Conservation (phyloP, 352 stramenopile genomes). For the Phytophthora ohioensis region DNA sequence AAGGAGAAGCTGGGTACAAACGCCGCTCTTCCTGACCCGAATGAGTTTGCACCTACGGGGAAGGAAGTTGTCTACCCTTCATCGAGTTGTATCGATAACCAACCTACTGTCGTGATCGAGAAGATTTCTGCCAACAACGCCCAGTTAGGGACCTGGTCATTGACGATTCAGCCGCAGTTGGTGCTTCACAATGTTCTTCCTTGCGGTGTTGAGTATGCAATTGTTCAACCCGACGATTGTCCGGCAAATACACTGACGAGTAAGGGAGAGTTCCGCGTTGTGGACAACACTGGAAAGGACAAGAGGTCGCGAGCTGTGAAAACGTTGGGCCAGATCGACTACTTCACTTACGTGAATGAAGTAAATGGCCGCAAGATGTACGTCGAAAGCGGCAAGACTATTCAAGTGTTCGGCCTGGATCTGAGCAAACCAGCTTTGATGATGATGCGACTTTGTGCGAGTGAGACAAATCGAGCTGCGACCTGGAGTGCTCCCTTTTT, state of each 20-base stretch:
- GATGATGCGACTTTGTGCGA: slow-evolving; percentile 78
- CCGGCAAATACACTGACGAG: slow-evolving; percentile 61
- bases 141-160: slow-evolving; percentile 68
- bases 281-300: slow-evolving; percentile 40
- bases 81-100: slow-evolving; percentile 79
- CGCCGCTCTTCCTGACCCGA: slow-evolving; percentile 56
- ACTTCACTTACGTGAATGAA: slow-evolving; percentile 80
- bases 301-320: slow-evolving; percentile 61
- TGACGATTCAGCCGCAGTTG: slow-evolving; percentile 86
- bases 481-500: slow-evolving; percentile 74
- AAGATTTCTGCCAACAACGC: slow-evolving; percentile 73
- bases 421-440: slow-evolving; percentile 76
- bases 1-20: slow-evolving; percentile 78
- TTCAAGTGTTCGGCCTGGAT: slow-evolving; percentile 85
- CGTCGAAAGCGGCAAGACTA: slow-evolving; percentile 80
- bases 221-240: slow-evolving; percentile 84
- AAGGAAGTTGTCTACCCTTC: slow-evolving; percentile 79
- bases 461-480: slow-evolving; percentile 50
- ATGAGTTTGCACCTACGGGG: slow-evolving; percentile 53
- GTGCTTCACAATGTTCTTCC: slow-evolving; percentile 86
- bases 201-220: slow-evolving; percentile 84
- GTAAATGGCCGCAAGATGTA: slow-evolving; percentile 81
- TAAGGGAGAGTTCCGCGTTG: slow-evolving; percentile 64
- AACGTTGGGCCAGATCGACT: slow-evolving; percentile 60
- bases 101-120: slow-evolving; percentile 82